Evolutionary conservation across 2,329 filamentous ascomycete species (phyloP).

Genomic region (Sclerotinia nivalis): DNA sequence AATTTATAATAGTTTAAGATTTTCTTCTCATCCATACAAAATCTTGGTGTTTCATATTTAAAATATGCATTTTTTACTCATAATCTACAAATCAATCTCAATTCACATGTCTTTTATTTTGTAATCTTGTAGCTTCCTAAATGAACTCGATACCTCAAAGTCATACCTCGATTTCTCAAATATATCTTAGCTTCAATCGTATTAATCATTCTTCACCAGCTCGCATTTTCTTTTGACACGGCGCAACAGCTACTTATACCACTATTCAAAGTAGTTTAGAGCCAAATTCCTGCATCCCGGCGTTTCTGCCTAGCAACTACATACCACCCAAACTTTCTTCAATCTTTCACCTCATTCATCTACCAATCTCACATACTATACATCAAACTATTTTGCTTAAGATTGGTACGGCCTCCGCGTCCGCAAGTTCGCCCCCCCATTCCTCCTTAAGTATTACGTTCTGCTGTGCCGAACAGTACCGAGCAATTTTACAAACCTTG

Average conservation of each 20-base stretch:
- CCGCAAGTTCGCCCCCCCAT: neutral
- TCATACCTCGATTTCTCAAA: neutral
- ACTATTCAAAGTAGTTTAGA: conserved; percentile 11
- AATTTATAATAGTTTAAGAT: neutral
- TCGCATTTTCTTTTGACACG: neutral
- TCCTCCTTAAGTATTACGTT: neutral
- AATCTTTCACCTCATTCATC: neutral
- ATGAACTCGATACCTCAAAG: too few relatives aligned
- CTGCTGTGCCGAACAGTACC: neutral
- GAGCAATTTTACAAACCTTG: neutral
- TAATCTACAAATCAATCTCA: neutral
- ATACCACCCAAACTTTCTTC: neutral
- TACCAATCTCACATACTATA: neutral
- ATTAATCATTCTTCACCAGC: neutral
- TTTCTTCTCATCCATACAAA: neutral
- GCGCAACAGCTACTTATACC: neutral
- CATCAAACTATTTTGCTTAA: neutral
- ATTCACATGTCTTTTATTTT: neutral
- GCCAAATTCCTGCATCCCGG: conserved; percentile 9
- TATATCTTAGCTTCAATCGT: neutral
- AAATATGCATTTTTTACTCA: neutral
- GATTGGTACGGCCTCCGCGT: neutral
- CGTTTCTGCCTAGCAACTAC: neutral
- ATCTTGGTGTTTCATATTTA: neutral
- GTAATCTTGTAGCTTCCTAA: neutral